Evolutionary conservation across 164 flowering plant species (phyloP), one percentile per base, ranked within the genome.

Genomic region (Stephania cephalantha): DNA sequence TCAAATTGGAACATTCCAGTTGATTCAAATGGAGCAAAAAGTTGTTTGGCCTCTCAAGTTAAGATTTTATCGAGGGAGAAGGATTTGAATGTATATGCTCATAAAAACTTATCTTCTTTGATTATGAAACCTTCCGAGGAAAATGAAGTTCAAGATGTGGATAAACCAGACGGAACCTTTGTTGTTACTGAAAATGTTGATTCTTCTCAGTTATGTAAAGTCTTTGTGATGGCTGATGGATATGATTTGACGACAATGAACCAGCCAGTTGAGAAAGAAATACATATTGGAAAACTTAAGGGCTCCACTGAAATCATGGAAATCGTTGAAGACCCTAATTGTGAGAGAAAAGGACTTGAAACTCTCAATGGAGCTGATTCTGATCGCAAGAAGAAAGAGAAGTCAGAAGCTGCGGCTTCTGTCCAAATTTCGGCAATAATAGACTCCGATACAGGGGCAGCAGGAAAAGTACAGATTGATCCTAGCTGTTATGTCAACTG

Each of bases 401-500:
- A 76, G 48, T 3, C 31, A 10, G 76, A 68, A 67, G 73, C 80
- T 68, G 70, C 74, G 48, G 68, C 31, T 71, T 71, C 73, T 79
- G 68, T 68, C n/a, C 55, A 61, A 69, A 10, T 68, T 6, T 74
- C 79, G 29, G 73, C 64, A 15, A n/a, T 61, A 13, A 69, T 68
- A 45, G 85, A 74, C 61, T 46, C 77, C n/a, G 77, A 64, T 53
- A 71, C 71, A 70, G 80, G 71, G 45, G 78, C 55, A 17, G 35
- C 73, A 66, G 73, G 81, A 35, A 76, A 78, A 46, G 77, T 73
- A 66, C 83, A 71, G 22, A 12, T 7, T 72, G 84, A 77, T 72
- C 81, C 77, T 78, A 80, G 52, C 53, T 63, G 18, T 69, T 93
- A 93, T 78, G 70, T 84, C 69, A 95, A 95, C 80, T 76, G 67